These are phyloP conservation scores for Viridothelium virens DNA, from an alignment of 495 filamentous ascomycete genomes.

Conservation along the genomic window DNA sequence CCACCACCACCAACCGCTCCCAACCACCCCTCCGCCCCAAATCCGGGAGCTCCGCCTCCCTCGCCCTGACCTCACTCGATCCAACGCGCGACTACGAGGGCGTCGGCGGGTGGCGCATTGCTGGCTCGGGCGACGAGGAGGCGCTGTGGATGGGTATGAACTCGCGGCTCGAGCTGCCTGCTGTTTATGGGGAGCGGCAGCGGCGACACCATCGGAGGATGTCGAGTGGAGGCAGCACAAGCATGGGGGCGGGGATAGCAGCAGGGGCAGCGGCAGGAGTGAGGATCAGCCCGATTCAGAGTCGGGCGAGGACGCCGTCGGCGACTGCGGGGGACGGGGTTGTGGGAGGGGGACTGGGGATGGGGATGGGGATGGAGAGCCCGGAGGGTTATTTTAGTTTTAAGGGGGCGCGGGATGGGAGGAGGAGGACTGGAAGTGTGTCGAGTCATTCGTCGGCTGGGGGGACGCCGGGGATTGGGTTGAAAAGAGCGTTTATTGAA, in stretches of 20 bases:
- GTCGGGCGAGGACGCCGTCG: conserved; percentile 27
- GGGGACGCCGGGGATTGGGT: not conserved
- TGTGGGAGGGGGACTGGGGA: conserved; percentile 8
- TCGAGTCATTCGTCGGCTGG: not conserved
- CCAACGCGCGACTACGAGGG: conserved; percentile 70
- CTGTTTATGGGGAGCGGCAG: not conserved
- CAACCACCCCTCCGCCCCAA: conserved; percentile 21
- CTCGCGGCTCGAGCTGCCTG: conserved; percentile 59
- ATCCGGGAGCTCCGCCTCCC: conserved; percentile 25
- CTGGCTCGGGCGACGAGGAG: conserved; percentile 51
- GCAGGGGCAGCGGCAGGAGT: not conserved
- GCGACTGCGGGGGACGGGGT: conserved; percentile 3
- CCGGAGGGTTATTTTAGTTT: conserved; percentile 20
- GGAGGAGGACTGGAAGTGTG: not conserved
- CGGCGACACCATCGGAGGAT: not conserved
- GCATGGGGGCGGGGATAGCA: not conserved
- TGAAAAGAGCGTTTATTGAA: not conserved
- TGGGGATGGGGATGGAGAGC: conserved; percentile 14
- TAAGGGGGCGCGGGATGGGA: not conserved
- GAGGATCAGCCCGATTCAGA: conserved; percentile 20
- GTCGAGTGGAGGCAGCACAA: not conserved
- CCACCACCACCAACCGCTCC: conserved; percentile 21
- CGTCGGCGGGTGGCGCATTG: conserved; percentile 68
- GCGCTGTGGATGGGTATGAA: conserved; percentile 67
- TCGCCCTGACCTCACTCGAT: conserved; percentile 14